Percentiles rank a stretch among this genome's conserved stretches.
Evolutionary conservation across 192 early-diverging fungal species (phyloP).

Genomic region (Gonapodya sp.): DNA sequence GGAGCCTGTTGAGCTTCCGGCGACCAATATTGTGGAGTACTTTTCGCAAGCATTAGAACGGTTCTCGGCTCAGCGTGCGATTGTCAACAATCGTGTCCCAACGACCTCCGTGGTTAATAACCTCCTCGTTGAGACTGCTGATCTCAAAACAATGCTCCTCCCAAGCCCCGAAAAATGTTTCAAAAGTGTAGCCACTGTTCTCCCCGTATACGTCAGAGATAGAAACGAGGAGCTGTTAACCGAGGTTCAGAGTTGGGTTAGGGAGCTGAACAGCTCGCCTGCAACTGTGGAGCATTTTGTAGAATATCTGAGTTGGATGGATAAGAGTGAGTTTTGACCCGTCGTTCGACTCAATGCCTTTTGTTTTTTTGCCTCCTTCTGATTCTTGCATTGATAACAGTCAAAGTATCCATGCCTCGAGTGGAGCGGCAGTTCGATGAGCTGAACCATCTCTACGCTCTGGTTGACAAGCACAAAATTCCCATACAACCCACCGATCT

Average conservation of each 20-base stretch:
- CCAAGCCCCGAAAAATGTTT: conserved; percentile 55
- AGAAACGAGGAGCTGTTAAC: conserved; percentile 49
- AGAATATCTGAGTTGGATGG: conserved; percentile 51
- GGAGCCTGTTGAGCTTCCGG: not conserved
- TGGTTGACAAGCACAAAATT: conserved; percentile 52
- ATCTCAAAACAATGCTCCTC: conserved; percentile 38
- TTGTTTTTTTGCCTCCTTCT: not conserved
- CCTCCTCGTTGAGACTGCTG: conserved; percentile 38
- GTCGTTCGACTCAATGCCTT: conserved; percentile 8
- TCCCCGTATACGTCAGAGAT: conserved; percentile 43
- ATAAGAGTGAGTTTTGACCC: conserved; percentile 34
- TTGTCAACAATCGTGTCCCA: conserved; percentile 34
- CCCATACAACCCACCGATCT: conserved; percentile 54
- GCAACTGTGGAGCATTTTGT: conserved; percentile 47
- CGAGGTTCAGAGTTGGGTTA: conserved; percentile 46
- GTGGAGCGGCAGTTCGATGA: conserved; percentile 48
- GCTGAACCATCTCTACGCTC: conserved; percentile 47
- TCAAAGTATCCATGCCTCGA: conserved; percentile 33
- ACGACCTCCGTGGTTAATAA: conserved; percentile 35
- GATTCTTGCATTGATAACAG: conserved; percentile 18
- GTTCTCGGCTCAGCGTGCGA: conserved; percentile 34
- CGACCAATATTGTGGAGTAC: not conserved
- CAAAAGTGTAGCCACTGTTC: conserved; percentile 36
- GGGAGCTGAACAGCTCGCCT: conserved; percentile 40
- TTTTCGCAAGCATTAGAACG: conserved; percentile 37